phyloP scores from a whole-genome alignment of 129 eudicot species.

The Smallanthus sonchifolius region DNA sequence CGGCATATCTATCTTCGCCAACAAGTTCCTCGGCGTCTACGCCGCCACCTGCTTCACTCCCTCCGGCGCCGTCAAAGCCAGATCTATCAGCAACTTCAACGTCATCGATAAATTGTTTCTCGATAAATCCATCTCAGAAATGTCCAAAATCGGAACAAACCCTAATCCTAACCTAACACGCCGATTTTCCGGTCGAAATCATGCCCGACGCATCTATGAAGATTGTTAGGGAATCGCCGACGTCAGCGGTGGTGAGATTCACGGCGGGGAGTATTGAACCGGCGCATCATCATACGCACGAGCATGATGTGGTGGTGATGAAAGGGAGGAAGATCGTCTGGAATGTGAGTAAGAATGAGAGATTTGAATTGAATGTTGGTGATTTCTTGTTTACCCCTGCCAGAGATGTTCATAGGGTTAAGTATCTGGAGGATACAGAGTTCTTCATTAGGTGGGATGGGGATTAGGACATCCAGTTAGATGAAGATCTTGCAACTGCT shows the following conservation, averaged over 20 bases:
- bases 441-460: constrained; percentile 93
- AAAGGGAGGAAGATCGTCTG: constrained; percentile 79
- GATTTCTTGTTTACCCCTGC: constrained; percentile 70
- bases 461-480: constrained; percentile 66
- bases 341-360: too few relatives aligned
- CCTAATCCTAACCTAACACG: too few relatives aligned
- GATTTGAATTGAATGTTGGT: constrained; percentile 51
- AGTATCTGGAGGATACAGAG: constrained; percentile 80
- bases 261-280: constrained; percentile 81
- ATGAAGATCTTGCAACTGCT: constrained; percentile 80
- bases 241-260: constrained; percentile 68
- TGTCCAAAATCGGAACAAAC: constrained; percentile 49
- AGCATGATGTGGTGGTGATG: constrained; percentile 77
- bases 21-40: constrained; percentile 82
- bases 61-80: constrained; percentile 59
- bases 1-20: constrained; percentile 87
- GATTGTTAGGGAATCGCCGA: constrained; percentile 69
- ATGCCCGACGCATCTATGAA: constrained; percentile 81
- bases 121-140: constrained; percentile 44
- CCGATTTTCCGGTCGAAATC: constrained; percentile 31
- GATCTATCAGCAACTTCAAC: constrained; percentile 81
- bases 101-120: constrained; percentile 65
- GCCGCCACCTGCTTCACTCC: constrained; percentile 79
- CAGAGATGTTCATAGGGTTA: constrained; percentile 79
- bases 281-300: constrained; percentile 74